phyloP scores from a whole-genome alignment of 768 basidiomycete species.

The Filobasidium floriforme region DNA sequence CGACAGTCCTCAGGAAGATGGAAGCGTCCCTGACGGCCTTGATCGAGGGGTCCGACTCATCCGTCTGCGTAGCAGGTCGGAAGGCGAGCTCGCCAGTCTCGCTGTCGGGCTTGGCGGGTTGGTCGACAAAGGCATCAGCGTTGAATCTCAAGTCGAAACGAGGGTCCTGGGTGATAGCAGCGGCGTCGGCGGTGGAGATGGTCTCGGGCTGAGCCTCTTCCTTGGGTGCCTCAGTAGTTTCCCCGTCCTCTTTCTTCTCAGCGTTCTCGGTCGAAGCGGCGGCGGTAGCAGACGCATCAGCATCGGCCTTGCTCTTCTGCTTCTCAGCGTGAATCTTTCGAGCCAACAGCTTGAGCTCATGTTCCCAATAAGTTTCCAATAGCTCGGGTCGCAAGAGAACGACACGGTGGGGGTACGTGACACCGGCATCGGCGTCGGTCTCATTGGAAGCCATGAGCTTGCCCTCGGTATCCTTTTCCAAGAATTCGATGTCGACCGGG shows the following conservation, averaged over 20 bases:
- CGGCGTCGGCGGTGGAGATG: constrained; percentile 17
- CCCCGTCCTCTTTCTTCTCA: constrained; percentile 27
- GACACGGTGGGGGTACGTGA: constrained; percentile 47
- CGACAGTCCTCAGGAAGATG: constrained; percentile 44
- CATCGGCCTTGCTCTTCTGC: constrained; percentile 27
- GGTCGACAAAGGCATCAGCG: constrained; percentile 49
- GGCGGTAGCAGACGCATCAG: constrained; percentile 27
- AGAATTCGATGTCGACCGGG: constrained; percentile 49
- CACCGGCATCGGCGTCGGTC: constrained; percentile 21
- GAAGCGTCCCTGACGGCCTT: constrained; percentile 49
- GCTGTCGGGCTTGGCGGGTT: constrained; percentile 27
- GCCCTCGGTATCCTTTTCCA: constrained; percentile 45
- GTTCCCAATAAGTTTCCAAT: constrained; percentile 47
- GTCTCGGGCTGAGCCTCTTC: constrained; percentile 28
- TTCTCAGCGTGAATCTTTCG: constrained; percentile 32
- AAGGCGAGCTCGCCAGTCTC: constrained; percentile 18
- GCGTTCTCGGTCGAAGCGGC: constrained; percentile 9
- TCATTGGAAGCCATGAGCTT: constrained; percentile 18
- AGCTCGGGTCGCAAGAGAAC: constrained; percentile 48
- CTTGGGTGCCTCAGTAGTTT: constrained; percentile 20
- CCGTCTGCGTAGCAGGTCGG: constrained; percentile 33
- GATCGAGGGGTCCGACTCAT: constrained; percentile 45
- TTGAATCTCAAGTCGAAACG: constrained; percentile 48
- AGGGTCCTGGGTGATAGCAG: constrained; percentile 13
- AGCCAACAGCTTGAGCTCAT: constrained; percentile 46